A percentile compares a stretch with the other conserved stretches of the same genome.
Evolutionary conservation across 345 rosid species (phyloP).

Genomic region (Mercurialis annua): DNA sequence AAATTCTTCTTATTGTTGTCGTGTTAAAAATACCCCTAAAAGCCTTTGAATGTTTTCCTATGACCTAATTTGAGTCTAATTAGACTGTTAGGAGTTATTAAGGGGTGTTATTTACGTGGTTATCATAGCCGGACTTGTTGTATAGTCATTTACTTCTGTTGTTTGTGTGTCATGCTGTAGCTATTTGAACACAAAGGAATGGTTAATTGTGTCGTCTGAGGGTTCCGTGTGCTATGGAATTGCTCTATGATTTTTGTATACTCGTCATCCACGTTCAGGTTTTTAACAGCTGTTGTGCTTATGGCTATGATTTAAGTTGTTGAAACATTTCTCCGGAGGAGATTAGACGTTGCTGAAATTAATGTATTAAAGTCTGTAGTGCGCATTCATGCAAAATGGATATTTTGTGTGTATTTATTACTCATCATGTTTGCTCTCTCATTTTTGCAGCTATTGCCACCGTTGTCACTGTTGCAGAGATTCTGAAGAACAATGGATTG

Average conservation of each 20-base stretch:
- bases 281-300: background rate
- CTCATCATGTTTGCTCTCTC: background rate
- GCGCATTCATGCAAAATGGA: background rate
- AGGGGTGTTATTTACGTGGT: background rate
- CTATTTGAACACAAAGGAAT: background rate
- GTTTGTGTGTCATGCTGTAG: background rate
- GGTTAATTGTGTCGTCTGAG: too few relatives aligned
- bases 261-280: background rate
- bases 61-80: background rate
- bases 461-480: constrained; percentile 77
- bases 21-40: too few relatives aligned
- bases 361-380: background rate
- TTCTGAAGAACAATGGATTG: constrained; percentile 81
- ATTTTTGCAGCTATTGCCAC: constrained; percentile 73
- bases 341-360: background rate
- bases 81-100: background rate
- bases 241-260: background rate
- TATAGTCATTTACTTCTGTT: background rate
- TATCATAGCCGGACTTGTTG: background rate
- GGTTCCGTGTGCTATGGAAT: background rate
- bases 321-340: background rate
- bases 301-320: background rate
- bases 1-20: background rate
- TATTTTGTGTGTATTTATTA: constrained; percentile 3
- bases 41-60: too few relatives aligned